Evolutionary conservation across 768 basidiomycete genomes (phyloP), one percentile per base, ranked within the genome.

Genomic region (Neoboletus brunneissimus): DNA sequence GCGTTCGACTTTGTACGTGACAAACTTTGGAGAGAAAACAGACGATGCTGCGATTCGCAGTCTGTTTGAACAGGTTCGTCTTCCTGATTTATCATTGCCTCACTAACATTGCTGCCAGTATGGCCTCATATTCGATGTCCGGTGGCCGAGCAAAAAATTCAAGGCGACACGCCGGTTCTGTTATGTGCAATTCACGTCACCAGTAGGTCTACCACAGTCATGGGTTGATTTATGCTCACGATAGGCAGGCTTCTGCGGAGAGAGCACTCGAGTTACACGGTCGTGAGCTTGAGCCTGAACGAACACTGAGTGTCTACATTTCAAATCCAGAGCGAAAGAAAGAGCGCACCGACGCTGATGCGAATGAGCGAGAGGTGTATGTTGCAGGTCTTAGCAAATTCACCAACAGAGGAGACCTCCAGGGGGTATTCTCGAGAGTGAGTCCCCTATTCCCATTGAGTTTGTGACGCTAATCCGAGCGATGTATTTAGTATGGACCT

Each of bases 131-230:
- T 91, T 98, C 57, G 95, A 98, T 60, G 89, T 94, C 18, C 89
- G 97, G 32, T 98, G 96, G 96, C 97, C 97, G 6, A 95, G 93
- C 73, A 95, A 95, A 68, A 97, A 97, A 68, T 94, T 93, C 79
- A 96, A 94, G 73, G 85, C 76, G 54, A 88, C 89, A 2, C 78
- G 97, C 35, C 81, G 97, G 42, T 98, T 99, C 71, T 94, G 92
- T 66, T 99, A 98, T 70, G 78, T 99, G 1, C 97, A 98, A 59
- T 98, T 84, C 67, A 87, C 87, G 2, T 85, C 85, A 20, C 91
- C 92, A 0, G 95, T 93, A 54, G 50, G 88, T 76, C 42, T 29
- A 8, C 32, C 13, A 44, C 34, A n/a, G 2, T 25, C 15, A 35
- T 40, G n/a, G 23, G 23, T n/a, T 23, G 4, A 11, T 34, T 27